Conservation (phyloP, 495 filamentous ascomycete genomes). For the Chaetomium fimeti region DNA sequence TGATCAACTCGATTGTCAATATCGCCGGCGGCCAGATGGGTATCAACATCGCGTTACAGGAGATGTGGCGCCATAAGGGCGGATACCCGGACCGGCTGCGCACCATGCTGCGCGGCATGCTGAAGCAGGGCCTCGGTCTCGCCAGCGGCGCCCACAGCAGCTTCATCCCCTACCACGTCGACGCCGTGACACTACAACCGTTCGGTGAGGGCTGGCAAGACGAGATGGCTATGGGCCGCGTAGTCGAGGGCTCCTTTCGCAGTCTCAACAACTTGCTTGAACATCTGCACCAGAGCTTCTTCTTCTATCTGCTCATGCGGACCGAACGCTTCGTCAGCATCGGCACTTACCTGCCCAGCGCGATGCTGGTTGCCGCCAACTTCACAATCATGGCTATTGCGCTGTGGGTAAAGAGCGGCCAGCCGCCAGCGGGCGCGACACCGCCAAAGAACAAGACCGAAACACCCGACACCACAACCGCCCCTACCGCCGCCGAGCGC, state of each 20-base stretch:
- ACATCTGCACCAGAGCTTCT: slow-evolving; percentile 97
- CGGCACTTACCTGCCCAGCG: slow-evolving; percentile 93
- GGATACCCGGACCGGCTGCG: slow-evolving; percentile 77
- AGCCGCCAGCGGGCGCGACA: slow-evolving; percentile 28
- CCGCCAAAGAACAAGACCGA: slow-evolving; percentile 25
- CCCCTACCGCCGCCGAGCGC: slow-evolving; percentile 53
- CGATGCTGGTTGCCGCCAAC: slow-evolving; percentile 90
- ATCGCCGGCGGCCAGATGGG: slow-evolving; percentile 93
- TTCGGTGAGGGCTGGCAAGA: slow-evolving; percentile 93
- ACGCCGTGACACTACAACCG: slow-evolving; percentile 88
- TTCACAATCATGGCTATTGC: slow-evolving; percentile 95
- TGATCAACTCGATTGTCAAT: slow-evolving; percentile 88
- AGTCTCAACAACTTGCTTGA: slow-evolving; percentile 95
- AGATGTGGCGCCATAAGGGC: slow-evolving; percentile 82
- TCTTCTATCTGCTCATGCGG: slow-evolving; percentile 95
- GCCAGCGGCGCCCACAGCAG: slow-evolving; percentile 89
- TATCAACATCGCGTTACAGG: slow-evolving; percentile 75
- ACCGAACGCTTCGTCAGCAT: slow-evolving; percentile 93
- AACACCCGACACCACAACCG: slow-evolving; percentile 24
- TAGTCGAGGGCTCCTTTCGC: slow-evolving; percentile 83
- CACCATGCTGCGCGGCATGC: slow-evolving; percentile 91
- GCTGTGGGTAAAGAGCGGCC: slow-evolving; percentile 84
- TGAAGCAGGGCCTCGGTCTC: slow-evolving; percentile 84
- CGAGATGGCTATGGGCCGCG: slow-evolving; percentile 89
- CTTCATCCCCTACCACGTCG: slow-evolving; percentile 97